Evolutionary conservation across 1,139 yeast species (phyloP).

Genomic region (Entelexis paramagnoliae): DNA sequence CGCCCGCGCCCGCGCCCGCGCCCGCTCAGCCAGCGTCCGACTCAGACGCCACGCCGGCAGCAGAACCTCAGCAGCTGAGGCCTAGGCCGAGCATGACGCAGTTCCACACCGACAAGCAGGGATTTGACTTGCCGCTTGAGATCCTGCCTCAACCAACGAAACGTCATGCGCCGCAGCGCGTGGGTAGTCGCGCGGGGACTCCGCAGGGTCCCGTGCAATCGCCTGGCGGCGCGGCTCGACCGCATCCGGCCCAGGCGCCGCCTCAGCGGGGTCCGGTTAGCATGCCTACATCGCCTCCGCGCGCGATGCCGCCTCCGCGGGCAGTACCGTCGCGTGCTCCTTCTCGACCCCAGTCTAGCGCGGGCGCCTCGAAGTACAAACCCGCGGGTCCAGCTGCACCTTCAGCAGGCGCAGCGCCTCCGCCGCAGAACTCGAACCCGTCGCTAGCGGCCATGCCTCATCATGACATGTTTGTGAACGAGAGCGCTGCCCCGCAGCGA

Average conservation of each 20-base stretch:
- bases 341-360: neutral
- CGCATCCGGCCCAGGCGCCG: neutral
- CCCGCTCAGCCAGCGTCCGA: neutral
- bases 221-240: neutral
- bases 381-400: constrained; percentile 2
- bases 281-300: neutral
- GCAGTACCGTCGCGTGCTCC: neutral
- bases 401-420: neutral
- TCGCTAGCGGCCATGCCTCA: neutral
- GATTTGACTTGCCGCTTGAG: constrained; percentile 64
- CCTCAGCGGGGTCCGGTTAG: neutral
- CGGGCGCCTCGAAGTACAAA: constrained; percentile 5
- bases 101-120: constrained; percentile 22
- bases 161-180: constrained; percentile 12
- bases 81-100: constrained; percentile 15
- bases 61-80: neutral
- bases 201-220: neutral
- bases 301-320: neutral
- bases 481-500: neutral
- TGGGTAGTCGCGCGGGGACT: constrained; percentile 10
- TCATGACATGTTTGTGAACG: neutral
- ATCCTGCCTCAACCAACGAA: constrained; percentile 37
- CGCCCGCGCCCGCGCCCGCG: too few relatives aligned
- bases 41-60: neutral
- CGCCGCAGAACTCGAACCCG: neutral